Evolutionary conservation across 331 rosid species (phyloP).

Genomic region (Stylosanthes scabra): DNA sequence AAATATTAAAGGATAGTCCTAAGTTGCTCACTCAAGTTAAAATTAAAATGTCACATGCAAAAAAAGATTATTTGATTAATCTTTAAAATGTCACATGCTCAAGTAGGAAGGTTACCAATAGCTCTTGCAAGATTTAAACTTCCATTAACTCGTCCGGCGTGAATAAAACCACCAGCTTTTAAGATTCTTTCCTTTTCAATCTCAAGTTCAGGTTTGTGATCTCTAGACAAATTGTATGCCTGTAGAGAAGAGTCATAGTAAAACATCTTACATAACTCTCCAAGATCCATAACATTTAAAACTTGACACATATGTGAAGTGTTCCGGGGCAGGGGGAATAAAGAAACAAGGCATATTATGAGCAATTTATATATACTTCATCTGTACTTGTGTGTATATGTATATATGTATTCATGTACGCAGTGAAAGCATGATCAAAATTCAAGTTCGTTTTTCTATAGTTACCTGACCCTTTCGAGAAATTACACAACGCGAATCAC

Average conservation of each 20-base stretch:
- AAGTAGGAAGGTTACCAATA: slow-evolving; percentile 59
- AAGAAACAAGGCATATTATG: slow-evolving; percentile 9
- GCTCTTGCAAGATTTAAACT: slow-evolving; percentile 98
- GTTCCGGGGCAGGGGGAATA: not conserved
- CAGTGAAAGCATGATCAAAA: slow-evolving; percentile 22
- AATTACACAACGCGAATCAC: slow-evolving; percentile 96
- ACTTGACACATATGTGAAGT: slow-evolving; percentile 25
- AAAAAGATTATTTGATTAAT: not conserved
- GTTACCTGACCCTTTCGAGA: slow-evolving; percentile 96
- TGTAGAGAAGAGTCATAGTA: slow-evolving; percentile 46
- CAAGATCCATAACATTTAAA: slow-evolving; percentile 8
- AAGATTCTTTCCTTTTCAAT: slow-evolving; percentile 91
- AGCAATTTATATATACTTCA: slow-evolving; percentile 1
- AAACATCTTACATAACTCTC: not conserved
- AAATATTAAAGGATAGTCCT: slow-evolving; percentile 29
- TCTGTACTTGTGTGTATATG: not conserved
- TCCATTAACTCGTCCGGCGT: slow-evolving; percentile 97
- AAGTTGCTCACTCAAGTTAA: slow-evolving; percentile 8
- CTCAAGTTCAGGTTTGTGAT: slow-evolving; percentile 97
- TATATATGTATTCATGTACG: not conserved
- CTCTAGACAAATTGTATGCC: slow-evolving; percentile 92
- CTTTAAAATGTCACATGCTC: slow-evolving; percentile 14
- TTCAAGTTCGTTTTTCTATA: slow-evolving; percentile 6
- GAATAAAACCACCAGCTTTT: slow-evolving; percentile 95
- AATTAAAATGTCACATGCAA: slow-evolving; percentile 22